These are phyloP conservation scores for Glycine soja DNA, from an alignment of 306 rosid species.

Conservation along the genomic window DNA sequence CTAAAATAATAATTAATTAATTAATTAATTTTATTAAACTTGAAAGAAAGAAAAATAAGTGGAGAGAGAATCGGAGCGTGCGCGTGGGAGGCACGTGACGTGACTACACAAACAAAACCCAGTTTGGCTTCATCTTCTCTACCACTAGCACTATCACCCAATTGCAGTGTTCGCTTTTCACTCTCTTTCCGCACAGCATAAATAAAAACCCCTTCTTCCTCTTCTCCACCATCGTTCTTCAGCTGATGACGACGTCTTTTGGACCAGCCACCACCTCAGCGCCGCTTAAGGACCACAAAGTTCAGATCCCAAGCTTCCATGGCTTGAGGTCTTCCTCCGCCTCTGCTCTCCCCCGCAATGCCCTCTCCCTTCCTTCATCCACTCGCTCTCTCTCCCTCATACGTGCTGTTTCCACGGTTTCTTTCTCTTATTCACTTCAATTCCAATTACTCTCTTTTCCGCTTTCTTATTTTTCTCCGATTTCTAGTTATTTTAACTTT, in stretches of 20 bases:
- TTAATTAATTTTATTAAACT: no score
- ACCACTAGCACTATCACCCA: neutral
- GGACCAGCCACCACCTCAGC: slow-evolving; percentile 62
- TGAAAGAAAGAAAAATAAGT: no score
- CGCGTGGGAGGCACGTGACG: slow-evolving; percentile 58
- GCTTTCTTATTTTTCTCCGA: neutral
- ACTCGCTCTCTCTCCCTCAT: slow-evolving; percentile 56
- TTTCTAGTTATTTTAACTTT: neutral
- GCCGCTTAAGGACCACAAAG: slow-evolving; percentile 58
- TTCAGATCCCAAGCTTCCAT: slow-evolving; percentile 70
- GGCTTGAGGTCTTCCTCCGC: slow-evolving; percentile 55
- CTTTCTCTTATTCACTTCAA: no score
- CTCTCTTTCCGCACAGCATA: neutral
- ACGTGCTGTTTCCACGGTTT: slow-evolving; percentile 83
- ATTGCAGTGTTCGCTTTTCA: no score
- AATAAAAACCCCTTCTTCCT: neutral
- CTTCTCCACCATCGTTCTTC: slow-evolving; percentile 17
- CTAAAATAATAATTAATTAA: no score
- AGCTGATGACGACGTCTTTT: slow-evolving; percentile 70
- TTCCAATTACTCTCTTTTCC: neutral
- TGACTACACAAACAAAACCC: slow-evolving; percentile 22
- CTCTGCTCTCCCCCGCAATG: slow-evolving; percentile 51
- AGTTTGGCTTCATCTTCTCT: neutral
- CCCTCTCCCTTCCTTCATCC: slow-evolving; percentile 55
- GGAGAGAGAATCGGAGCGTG: no score